A percentile compares a stretch with the other conserved stretches of the same genome.
phyloP scores from a whole-genome alignment of 352 stramenopile genomes.

The Globisporangium uncinulatum region DNA sequence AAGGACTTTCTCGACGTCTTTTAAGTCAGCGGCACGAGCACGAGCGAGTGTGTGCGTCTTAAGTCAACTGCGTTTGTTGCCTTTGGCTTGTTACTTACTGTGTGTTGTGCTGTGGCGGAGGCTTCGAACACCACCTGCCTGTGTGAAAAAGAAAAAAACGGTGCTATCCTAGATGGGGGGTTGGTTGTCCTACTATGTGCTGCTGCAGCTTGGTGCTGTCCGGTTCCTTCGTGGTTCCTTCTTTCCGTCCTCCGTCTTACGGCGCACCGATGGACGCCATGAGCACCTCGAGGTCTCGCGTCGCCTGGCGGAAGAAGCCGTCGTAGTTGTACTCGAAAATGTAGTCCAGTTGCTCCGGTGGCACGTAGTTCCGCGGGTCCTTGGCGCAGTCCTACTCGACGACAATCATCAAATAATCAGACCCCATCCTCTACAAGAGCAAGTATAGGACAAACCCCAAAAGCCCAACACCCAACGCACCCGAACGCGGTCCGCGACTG shows the following conservation, averaged over 20 bases:
- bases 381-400: conserved; percentile 57
- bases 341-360: conserved; percentile 78
- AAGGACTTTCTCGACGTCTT: conserved; percentile 62
- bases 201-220: too few species aligned
- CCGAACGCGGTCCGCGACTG: conserved; percentile 54
- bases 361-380: conserved; percentile 59
- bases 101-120: too few species aligned
- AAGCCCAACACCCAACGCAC: conserved; percentile 24
- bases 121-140: too few species aligned
- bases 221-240: too few species aligned
- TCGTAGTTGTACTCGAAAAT: conserved; percentile 91
- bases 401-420: conserved; percentile 4
- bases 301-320: conserved; percentile 78
- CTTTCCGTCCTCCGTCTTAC: background rate
- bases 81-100: background rate
- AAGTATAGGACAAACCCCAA: background rate
- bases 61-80: conserved; percentile 3
- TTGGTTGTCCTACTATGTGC: too few species aligned
- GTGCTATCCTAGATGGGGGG: too few species aligned
- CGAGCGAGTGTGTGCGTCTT: background rate
- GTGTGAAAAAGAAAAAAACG: too few species aligned
- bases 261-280: conserved; percentile 44
- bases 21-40: conserved; percentile 14
- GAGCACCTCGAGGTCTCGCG: conserved; percentile 61
- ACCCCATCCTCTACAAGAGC: background rate